A percentile compares a stretch with the other conserved stretches of the same genome.
Conservation (phyloP, 345 rosid species). For the Heritiera littoralis region DNA sequence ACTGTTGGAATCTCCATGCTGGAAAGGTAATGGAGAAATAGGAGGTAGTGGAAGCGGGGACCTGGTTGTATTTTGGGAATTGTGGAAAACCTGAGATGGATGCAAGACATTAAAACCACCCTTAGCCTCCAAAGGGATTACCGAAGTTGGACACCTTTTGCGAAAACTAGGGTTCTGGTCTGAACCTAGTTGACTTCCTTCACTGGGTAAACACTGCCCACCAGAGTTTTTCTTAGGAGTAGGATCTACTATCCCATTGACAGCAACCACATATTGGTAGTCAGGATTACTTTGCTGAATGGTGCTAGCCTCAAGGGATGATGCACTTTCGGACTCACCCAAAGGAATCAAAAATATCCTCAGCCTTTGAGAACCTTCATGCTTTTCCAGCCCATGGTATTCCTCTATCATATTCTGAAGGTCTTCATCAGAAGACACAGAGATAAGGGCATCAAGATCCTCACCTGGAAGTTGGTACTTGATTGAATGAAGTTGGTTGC, state of each 20-base stretch:
- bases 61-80: slow-evolving; percentile 31
- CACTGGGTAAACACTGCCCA: slow-evolving; percentile 35
- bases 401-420: slow-evolving; percentile 69
- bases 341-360: slow-evolving; percentile 59
- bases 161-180: slow-evolving; percentile 30
- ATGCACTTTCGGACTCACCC: slow-evolving; percentile 37
- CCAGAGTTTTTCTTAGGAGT: slow-evolving; percentile 33
- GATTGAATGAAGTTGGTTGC: slow-evolving; percentile 51
- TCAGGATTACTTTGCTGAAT: slow-evolving; percentile 44
- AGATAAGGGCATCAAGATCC: slow-evolving; percentile 62
- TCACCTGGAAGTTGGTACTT: slow-evolving; percentile 76
- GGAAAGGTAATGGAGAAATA: slow-evolving; percentile 45
- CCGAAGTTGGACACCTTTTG: slow-evolving; percentile 27
- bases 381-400: slow-evolving; percentile 50
- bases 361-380: slow-evolving; percentile 53
- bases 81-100: slow-evolving; percentile 29
- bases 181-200: slow-evolving; percentile 36
- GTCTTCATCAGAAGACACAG: slow-evolving; percentile 64
- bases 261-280: slow-evolving; percentile 47
- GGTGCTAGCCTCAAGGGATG: slow-evolving; percentile 40
- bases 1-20: slow-evolving; percentile 37
- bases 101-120: slow-evolving; percentile 30
- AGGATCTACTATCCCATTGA: slow-evolving; percentile 45
- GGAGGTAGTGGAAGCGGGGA: slow-evolving; percentile 44
- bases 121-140: slow-evolving; percentile 35